phyloP scores from a whole-genome alignment of 805 yeast species.

The Yamadazyma endophytica region DNA sequence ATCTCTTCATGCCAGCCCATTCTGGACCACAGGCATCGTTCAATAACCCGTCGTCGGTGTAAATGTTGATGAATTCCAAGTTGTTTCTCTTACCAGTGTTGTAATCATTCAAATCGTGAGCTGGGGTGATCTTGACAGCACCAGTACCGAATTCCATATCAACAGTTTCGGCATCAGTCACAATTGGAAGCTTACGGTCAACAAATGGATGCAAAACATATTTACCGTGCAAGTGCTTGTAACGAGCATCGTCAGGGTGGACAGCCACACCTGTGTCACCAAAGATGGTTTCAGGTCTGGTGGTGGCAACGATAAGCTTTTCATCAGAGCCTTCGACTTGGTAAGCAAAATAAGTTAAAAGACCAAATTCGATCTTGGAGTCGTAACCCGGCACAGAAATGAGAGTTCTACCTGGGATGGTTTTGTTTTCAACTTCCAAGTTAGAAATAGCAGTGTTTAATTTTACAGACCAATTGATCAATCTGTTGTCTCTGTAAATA shows the following conservation, averaged over 20 bases:
- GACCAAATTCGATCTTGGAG: conserved; percentile 92
- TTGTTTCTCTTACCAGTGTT: conserved; percentile 91
- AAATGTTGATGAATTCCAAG: conserved; percentile 82
- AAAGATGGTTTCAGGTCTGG: conserved; percentile 97
- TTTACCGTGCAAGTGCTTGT: conserved; percentile 92
- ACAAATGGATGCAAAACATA: conserved; percentile 86
- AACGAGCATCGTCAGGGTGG: conserved; percentile 92
- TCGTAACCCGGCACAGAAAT: conserved; percentile 87
- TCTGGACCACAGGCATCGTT: conserved; percentile 87
- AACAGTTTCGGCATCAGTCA: conserved; percentile 88
- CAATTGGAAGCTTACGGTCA: conserved; percentile 79
- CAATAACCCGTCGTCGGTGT: conserved; percentile 87
- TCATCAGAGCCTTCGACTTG: conserved; percentile 84
- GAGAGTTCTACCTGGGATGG: conserved; percentile 74
- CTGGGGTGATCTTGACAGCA: conserved; percentile 99
- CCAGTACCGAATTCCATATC: conserved; percentile 99
- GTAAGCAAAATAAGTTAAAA: conserved; percentile 91
- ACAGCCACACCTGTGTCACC: conserved; percentile 99
- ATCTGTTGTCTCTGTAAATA: conserved; percentile 87
- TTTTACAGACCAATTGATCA: conserved; percentile 95
- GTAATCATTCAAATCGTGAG: conserved; percentile 97
- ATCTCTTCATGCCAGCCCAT: conserved; percentile 87
- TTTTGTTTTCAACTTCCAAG: conserved; percentile 93
- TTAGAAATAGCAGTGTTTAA: conserved; percentile 94
- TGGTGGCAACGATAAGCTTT: conserved; percentile 87